phyloP scores from a whole-genome alignment of 257 asterid species.

The Ehretia macrophylla region DNA sequence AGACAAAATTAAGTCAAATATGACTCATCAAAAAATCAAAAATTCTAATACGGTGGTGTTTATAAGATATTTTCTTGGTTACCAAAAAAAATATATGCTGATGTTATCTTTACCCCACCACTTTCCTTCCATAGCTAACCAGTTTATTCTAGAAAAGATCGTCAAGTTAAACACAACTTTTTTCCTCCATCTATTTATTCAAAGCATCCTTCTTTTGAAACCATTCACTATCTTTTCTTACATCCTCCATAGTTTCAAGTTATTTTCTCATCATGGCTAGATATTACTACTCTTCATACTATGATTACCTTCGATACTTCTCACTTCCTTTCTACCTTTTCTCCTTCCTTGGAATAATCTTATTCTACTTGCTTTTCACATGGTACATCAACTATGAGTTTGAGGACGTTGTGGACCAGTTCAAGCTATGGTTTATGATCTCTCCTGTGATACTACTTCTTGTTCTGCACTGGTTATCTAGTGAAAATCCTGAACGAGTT shows the following conservation, averaged over 20 bases:
- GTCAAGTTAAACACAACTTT: background rate
- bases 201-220: background rate
- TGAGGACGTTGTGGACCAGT: slow-evolving; percentile 41
- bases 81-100: too few species aligned
- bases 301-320: slow-evolving; percentile 55
- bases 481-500: slow-evolving; percentile 38
- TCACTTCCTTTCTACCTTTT: slow-evolving; percentile 59
- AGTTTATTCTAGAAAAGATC: background rate
- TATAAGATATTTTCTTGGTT: too few species aligned
- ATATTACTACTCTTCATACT: slow-evolving; percentile 47
- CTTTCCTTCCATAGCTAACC: slow-evolving; percentile 3
- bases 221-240: background rate
- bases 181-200: background rate
- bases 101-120: background rate
- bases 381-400: slow-evolving; percentile 82
- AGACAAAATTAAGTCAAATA: too few species aligned
- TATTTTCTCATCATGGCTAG: slow-evolving; percentile 22
- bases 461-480: slow-evolving; percentile 57
- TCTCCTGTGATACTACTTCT: slow-evolving; percentile 65
- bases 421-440: slow-evolving; percentile 59
- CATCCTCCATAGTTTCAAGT: background rate
- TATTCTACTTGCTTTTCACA: slow-evolving; percentile 54
- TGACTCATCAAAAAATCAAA: too few species aligned
- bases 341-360: slow-evolving; percentile 45
- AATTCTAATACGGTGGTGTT: too few species aligned